A percentile compares a stretch with the other conserved stretches of the same genome.
Conservation (phyloP, 106 monocot genomes). For the Triglochin maritima region DNA sequence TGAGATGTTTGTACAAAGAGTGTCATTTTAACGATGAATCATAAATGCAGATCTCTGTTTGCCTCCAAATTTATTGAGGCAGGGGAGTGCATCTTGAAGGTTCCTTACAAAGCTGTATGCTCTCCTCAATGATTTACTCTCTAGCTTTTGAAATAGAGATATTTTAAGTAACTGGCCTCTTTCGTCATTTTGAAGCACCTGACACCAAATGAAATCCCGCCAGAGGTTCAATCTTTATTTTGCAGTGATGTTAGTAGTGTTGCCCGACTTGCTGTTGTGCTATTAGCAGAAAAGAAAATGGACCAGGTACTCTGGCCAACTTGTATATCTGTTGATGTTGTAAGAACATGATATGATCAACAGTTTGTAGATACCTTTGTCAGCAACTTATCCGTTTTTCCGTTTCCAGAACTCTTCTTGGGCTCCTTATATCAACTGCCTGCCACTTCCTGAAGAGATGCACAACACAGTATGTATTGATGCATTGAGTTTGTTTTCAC, state of each 20-base stretch:
- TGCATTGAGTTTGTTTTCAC: too few species aligned
- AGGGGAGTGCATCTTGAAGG: conserved; percentile 70
- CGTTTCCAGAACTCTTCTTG: conserved; percentile 70
- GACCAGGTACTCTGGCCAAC: conserved; percentile 34
- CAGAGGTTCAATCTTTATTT: conserved; percentile 32
- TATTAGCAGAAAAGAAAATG: conserved; percentile 55
- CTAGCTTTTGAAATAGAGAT: neutral
- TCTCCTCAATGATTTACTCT: neutral
- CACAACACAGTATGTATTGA: conserved; percentile 56
- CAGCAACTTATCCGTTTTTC: too few species aligned
- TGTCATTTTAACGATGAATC: neutral
- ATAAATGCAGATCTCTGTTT: conserved; percentile 47
- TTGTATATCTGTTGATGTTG: too few species aligned
- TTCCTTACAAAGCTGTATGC: conserved; percentile 73
- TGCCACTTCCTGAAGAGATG: conserved; percentile 56
- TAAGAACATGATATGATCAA: too few species aligned
- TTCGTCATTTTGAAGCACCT: conserved; percentile 46
- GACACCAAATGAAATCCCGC: conserved; percentile 30
- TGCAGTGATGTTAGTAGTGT: conserved; percentile 28
- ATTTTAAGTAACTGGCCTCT: conserved; percentile 1
- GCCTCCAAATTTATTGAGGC: conserved; percentile 43
- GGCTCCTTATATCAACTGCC: conserved; percentile 53
- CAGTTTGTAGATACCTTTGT: too few species aligned
- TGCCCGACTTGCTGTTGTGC: conserved; percentile 45
- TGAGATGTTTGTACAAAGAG: too few species aligned